Evolutionary conservation across 2,329 filamentous ascomycete genomes (phyloP).

Genomic region (Beauveria brongniartii): DNA sequence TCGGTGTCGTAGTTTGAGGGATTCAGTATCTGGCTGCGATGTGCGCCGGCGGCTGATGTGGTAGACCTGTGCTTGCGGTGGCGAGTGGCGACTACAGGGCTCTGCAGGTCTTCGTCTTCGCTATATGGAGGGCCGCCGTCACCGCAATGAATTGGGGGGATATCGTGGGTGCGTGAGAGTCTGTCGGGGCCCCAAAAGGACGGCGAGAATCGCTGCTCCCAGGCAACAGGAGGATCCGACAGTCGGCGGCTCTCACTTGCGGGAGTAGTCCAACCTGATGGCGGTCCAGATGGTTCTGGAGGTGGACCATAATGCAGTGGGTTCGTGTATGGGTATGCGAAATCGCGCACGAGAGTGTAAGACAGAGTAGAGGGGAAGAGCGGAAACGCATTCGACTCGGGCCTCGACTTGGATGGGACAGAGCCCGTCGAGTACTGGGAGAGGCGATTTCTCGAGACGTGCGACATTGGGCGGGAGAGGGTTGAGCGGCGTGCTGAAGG

Average conservation of each 20-base stretch:
- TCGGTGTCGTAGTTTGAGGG: slow-evolving; percentile 48
- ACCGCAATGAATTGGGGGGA: slow-evolving; percentile 75
- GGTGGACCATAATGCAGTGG: slow-evolving; percentile 93
- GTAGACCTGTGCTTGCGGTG: slow-evolving; percentile 81
- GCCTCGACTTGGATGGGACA: slow-evolving; percentile 62
- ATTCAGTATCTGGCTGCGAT: slow-evolving; percentile 38
- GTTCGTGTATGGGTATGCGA: slow-evolving; percentile 77
- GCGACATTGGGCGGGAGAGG: slow-evolving; percentile 59
- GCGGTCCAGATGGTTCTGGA: slow-evolving; percentile 59
- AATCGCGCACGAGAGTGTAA: slow-evolving; percentile 91
- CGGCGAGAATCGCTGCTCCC: slow-evolving; percentile 62
- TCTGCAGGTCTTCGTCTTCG: slow-evolving; percentile 91
- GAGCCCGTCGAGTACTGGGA: slow-evolving; percentile 77
- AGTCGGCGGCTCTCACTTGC: slow-evolving; percentile 70
- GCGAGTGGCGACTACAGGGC: slow-evolving; percentile 75
- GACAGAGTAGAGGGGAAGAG: slow-evolving; percentile 76
- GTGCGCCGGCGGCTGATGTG: slow-evolving; percentile 36
- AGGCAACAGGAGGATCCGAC: slow-evolving; percentile 72
- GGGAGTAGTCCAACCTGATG: slow-evolving; percentile 77
- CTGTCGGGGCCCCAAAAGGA: slow-evolving; percentile 46
- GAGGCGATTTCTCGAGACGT: slow-evolving; percentile 71
- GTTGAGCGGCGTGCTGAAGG: slow-evolving; percentile 50
- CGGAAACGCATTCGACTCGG: slow-evolving; percentile 73
- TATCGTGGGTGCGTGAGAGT: slow-evolving; percentile 57
- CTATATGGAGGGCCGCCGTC: slow-evolving; percentile 90